Conservation (phyloP, 768 basidiomycete genomes). For the Galerina sulciceps region DNA sequence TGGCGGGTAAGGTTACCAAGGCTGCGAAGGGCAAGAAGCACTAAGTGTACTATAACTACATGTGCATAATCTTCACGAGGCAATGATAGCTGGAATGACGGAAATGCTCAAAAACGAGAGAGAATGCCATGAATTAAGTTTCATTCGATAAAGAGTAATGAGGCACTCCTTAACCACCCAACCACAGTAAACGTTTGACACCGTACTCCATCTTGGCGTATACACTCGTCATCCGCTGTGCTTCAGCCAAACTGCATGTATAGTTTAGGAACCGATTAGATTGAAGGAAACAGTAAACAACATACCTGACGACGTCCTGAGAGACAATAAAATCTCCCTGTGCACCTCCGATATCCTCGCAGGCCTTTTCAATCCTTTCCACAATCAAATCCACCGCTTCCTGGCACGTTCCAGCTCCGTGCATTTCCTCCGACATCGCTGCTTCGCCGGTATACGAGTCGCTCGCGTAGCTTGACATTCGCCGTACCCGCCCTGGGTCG, state of each 20-base stretch:
- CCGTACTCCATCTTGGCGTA: conserved; percentile 95
- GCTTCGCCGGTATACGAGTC: conserved; percentile 38
- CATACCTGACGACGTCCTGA: conserved; percentile 83
- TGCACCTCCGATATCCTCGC: conserved; percentile 60
- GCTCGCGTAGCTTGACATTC: conserved; percentile 50
- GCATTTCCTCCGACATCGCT: conserved; percentile 65
- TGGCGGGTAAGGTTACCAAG: no score
- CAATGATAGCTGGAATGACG: no score
- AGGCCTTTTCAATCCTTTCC: conserved; percentile 68
- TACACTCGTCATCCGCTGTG: conserved; percentile 82
- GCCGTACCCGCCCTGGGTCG: conserved; percentile 57
- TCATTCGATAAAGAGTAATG: no score
- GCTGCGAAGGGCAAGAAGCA: no score
- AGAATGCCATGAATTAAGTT: no score
- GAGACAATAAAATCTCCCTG: conserved; percentile 57
- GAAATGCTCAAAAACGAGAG: no score
- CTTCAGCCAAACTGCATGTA: conserved; percentile 70
- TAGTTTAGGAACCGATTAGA: conserved; percentile 11
- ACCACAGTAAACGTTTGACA: conserved; percentile 87
- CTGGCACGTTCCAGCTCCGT: conserved; percentile 67
- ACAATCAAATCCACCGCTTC: conserved; percentile 81
- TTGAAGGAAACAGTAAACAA: conserved; percentile 10
- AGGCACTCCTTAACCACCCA: conserved; percentile 57
- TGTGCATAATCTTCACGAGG: no score
- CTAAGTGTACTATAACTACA: no score